Percentiles rank a stretch among this genome's conserved stretches.
phyloP scores from a whole-genome alignment of 2,329 filamentous ascomycete species.

The Aspergillus pseudotamarii region DNA sequence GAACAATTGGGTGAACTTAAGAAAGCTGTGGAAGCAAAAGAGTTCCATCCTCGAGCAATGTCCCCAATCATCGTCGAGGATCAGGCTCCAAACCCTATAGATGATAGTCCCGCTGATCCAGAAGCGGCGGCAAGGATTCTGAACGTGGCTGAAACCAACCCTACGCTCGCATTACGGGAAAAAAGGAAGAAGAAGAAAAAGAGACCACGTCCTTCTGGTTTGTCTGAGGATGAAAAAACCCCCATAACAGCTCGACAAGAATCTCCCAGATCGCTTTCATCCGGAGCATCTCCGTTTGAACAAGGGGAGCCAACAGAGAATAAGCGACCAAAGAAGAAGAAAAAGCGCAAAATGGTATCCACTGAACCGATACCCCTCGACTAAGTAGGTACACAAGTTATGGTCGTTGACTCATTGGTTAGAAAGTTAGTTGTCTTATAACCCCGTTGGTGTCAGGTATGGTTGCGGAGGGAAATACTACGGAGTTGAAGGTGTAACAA shows the following conservation, averaged over 20 bases:
- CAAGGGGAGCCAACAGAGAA: background rate
- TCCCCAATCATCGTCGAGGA: background rate
- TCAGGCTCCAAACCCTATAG: background rate
- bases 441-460: background rate
- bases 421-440: background rate
- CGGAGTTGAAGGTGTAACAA: background rate
- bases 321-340: conserved; percentile 21
- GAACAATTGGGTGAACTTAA: conserved; percentile 10
- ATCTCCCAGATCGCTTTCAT: conserved; percentile 9
- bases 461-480: background rate
- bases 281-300: conserved; percentile 1
- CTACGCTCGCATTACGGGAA: conserved; percentile 10
- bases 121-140: background rate
- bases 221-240: conserved; percentile 10
- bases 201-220: conserved; percentile 9
- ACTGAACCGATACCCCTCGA: conserved; percentile 12
- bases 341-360: conserved; percentile 14
- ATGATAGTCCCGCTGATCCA: background rate
- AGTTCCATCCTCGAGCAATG: background rate
- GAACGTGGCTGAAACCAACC: conserved; percentile 8
- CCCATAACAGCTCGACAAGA: background rate
- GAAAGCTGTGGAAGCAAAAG: conserved; percentile 4
- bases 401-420: background rate
- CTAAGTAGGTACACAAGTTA: background rate
- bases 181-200: conserved; percentile 16